Evolutionary conservation across 192 early-diverging fungal genomes (phyloP).

Genomic region (Helicostylum pulchrum): DNA sequence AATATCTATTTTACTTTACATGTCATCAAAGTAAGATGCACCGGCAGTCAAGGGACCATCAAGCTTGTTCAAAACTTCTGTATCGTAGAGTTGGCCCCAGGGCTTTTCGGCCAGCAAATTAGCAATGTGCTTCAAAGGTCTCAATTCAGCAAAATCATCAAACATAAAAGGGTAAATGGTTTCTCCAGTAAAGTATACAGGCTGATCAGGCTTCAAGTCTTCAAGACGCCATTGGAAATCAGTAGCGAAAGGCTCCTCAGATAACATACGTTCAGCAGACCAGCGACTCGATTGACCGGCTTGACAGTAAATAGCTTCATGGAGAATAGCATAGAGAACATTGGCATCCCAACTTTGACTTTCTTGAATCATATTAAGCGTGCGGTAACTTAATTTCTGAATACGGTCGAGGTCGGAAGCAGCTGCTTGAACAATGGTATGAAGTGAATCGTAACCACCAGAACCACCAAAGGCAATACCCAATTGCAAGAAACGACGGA

Average conservation of each 20-base stretch:
- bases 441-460: constrained; percentile 62
- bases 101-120: constrained; percentile 51
- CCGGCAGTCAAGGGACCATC: constrained; percentile 54
- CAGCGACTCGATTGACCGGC: constrained; percentile 49
- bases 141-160: constrained; percentile 64
- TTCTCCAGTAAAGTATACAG: constrained; percentile 66
- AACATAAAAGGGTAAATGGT: constrained; percentile 72
- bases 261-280: constrained; percentile 57
- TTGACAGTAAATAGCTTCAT: constrained; percentile 68
- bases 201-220: constrained; percentile 43
- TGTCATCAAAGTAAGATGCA: constrained; percentile 67
- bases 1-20: constrained; percentile 31
- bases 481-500: constrained; percentile 66
- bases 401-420: constrained; percentile 41
- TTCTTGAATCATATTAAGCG: constrained; percentile 39
- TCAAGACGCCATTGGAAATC: constrained; percentile 46
- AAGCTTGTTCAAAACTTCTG: constrained; percentile 30
- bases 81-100: constrained; percentile 59
- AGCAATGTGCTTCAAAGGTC: constrained; percentile 53
- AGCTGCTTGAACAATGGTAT: constrained; percentile 50
- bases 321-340: constrained; percentile 63
- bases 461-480: constrained; percentile 59
- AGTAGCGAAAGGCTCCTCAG: constrained; percentile 29
- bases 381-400: constrained; percentile 38
- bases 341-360: constrained; percentile 53